Evolutionary conservation across 805 yeast species (phyloP).

Genomic region (Starmerella vitae): DNA sequence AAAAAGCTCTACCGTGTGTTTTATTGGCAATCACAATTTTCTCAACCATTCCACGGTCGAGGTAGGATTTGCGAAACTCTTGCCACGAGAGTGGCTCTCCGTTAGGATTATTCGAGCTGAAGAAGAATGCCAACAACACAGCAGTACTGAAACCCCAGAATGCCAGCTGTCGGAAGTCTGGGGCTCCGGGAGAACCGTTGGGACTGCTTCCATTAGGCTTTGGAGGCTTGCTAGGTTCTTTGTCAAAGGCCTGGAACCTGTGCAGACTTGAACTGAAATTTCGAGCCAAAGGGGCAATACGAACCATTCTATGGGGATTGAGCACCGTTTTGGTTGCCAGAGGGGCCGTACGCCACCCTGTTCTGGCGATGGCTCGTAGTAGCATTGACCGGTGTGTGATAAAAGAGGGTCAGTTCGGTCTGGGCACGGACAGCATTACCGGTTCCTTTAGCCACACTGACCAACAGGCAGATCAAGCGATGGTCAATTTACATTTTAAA

Average conservation of each 20-base stretch:
- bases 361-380: too few species aligned
- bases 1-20: conserved; percentile 54
- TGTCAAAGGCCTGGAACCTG: background rate
- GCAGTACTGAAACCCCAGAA: conserved; percentile 20
- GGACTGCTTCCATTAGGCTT: background rate
- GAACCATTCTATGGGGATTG: too few species aligned
- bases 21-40: conserved; percentile 66
- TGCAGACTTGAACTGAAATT: too few species aligned
- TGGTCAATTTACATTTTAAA: too few species aligned
- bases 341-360: too few species aligned
- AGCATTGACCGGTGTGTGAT: too few species aligned
- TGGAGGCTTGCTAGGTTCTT: background rate
- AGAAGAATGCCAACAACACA: conserved; percentile 12
- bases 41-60: conserved; percentile 66
- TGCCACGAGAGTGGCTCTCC: conserved; percentile 67
- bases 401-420: too few species aligned
- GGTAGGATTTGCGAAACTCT: conserved; percentile 63
- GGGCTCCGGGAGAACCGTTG: conserved; percentile 7
- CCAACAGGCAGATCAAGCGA: too few species aligned
- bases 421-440: too few species aligned
- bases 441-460: too few species aligned
- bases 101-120: conserved; percentile 3
- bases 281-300: too few species aligned
- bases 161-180: conserved; percentile 16
- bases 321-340: too few species aligned